Percentiles rank a stretch among this genome's conserved stretches.
Evolutionary conservation across 805 yeast genomes (phyloP).

Genomic region (Clavispora carvajalis): DNA sequence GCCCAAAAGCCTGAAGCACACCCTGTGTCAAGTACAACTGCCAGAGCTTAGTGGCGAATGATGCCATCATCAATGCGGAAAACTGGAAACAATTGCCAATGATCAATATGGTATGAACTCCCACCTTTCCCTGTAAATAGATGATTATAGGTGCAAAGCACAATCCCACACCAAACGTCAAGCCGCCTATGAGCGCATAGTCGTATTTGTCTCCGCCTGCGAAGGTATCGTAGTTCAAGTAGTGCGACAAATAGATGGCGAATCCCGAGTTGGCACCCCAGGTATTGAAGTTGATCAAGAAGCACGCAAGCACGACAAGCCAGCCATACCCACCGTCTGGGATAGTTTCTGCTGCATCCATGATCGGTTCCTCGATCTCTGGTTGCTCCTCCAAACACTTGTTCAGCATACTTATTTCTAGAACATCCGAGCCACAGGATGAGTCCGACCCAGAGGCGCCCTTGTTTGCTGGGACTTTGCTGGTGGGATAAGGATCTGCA

Average conservation of each 20-base stretch:
- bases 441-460: not conserved
- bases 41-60: slow-evolving; percentile 57
- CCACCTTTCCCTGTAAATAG: slow-evolving; percentile 44
- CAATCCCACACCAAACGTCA: slow-evolving; percentile 59
- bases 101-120: slow-evolving; percentile 41
- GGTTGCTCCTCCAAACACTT: not conserved
- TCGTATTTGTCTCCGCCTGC: slow-evolving; percentile 52
- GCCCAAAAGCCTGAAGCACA: slow-evolving; percentile 50
- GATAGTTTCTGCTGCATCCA: slow-evolving; percentile 1
- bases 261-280: slow-evolving; percentile 77
- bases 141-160: slow-evolving; percentile 50
- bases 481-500: not conserved
- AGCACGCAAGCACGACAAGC: slow-evolving; percentile 51
- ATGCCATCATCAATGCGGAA: slow-evolving; percentile 54
- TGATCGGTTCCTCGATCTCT: not conserved
- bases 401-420: not conserved
- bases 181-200: slow-evolving; percentile 65
- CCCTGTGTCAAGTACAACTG: slow-evolving; percentile 68
- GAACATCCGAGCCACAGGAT: not conserved
- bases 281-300: slow-evolving; percentile 49
- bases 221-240: slow-evolving; percentile 44
- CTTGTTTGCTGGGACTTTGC: not conserved
- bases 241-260: slow-evolving; percentile 58
- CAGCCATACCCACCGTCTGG: slow-evolving; percentile 67
- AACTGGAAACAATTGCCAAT: slow-evolving; percentile 50